Evolutionary conservation across 1,284 basidiomycete genomes (phyloP).

Genomic region (Exobasidium cylindrosporum): DNA sequence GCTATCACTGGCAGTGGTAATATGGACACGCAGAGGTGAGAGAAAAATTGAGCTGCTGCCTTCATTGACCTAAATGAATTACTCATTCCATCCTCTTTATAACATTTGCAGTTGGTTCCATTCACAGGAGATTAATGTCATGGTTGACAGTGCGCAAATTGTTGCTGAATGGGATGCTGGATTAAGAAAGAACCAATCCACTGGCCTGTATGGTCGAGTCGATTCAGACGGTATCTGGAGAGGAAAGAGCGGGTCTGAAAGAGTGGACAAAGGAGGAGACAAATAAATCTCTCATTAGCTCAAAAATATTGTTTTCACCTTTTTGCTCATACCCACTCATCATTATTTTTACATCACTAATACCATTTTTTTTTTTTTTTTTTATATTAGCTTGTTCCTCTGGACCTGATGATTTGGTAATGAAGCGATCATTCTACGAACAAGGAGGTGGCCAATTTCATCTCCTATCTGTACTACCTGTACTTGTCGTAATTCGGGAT

Average conservation of each 20-base stretch:
- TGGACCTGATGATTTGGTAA: too few species aligned
- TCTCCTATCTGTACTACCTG: not conserved
- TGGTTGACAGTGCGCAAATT: slow-evolving; percentile 67
- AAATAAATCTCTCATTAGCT: too few species aligned
- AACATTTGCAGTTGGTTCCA: slow-evolving; percentile 65
- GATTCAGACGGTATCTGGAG: slow-evolving; percentile 70
- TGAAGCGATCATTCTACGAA: too few species aligned
- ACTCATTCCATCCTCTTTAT: slow-evolving; percentile 56
- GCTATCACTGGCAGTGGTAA: slow-evolving; percentile 71
- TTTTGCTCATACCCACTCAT: too few species aligned
- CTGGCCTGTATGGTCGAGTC: slow-evolving; percentile 65
- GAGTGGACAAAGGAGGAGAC: slow-evolving; percentile 37
- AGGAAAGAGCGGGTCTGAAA: slow-evolving; percentile 57
- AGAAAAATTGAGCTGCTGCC: slow-evolving; percentile 19
- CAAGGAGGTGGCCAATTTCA: too few species aligned
- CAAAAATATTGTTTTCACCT: too few species aligned
- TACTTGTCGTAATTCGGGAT: not conserved
- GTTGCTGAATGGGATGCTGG: slow-evolving; percentile 67
- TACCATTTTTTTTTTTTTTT: too few species aligned
- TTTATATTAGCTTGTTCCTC: too few species aligned
- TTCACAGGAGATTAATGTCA: slow-evolving; percentile 72
- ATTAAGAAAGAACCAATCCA: slow-evolving; percentile 69
- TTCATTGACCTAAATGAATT: too few species aligned
- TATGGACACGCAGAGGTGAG: slow-evolving; percentile 56
- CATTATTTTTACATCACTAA: too few species aligned